A percentile compares a stretch with the other conserved stretches of the same genome.
Evolutionary conservation across 805 yeast genomes (phyloP).

Genomic region (Candida tammaniensis): DNA sequence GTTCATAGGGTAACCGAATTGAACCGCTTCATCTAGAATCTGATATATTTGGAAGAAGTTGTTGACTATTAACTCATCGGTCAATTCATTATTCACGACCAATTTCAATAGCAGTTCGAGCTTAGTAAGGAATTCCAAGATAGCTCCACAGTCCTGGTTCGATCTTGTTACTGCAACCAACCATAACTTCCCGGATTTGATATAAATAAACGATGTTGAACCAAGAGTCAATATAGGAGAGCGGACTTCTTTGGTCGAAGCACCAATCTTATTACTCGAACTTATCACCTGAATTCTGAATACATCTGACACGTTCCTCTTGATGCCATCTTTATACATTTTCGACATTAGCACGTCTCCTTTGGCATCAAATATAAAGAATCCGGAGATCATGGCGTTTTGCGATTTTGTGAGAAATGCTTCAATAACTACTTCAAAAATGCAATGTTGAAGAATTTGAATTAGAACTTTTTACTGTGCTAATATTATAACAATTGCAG

Average conservation of each 20-base stretch:
- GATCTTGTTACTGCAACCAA: constrained; percentile 86
- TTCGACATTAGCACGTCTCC: constrained; percentile 85
- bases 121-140: constrained; percentile 74
- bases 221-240: constrained; percentile 72
- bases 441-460: no score
- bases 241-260: constrained; percentile 21
- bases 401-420: no score
- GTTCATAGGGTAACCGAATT: constrained; percentile 74
- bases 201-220: constrained; percentile 85
- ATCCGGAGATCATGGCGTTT: constrained; percentile 84
- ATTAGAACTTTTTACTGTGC: background rate
- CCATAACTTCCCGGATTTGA: constrained; percentile 63
- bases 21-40: constrained; percentile 70
- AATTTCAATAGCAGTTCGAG: constrained; percentile 51
- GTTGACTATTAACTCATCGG: constrained; percentile 48
- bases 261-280: constrained; percentile 29
- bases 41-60: constrained; percentile 74
- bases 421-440: no score
- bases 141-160: constrained; percentile 77
- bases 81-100: constrained; percentile 15
- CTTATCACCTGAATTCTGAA: constrained; percentile 90
- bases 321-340: constrained; percentile 69
- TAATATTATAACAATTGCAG: no score
- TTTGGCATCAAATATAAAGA: constrained; percentile 72
- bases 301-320: constrained; percentile 78